Evolutionary conservation across 1,284 basidiomycete genomes (phyloP), one percentile per base, ranked within the genome.

Genomic region (Cryptococcus wingfieldii): DNA sequence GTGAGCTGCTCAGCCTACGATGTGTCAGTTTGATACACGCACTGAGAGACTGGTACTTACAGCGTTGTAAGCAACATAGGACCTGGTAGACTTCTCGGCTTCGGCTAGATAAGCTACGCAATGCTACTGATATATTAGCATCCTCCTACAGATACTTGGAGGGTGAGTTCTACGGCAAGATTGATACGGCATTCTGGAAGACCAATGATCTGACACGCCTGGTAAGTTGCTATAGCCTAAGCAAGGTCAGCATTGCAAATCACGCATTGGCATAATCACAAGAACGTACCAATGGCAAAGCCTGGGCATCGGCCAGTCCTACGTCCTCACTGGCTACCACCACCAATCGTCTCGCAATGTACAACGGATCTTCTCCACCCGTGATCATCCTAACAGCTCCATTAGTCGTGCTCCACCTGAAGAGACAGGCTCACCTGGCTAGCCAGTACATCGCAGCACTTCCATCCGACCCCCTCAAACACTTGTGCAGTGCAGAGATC

Each of bases 401-500:
- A 16, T 54, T 28, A 43, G 51, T 25, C 16, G 28, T 45, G 1
- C 18, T 43, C 41, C 38, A 50, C 38, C 6, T 25, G 9, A 38
- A 19, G 14, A 2, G 1, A 44, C 38, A 9, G 25, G 60, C 71
- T 59, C 55, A 77, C 77, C 79, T 81, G 10, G 88, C 89, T 7
- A 92, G 80, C 90, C 90, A 95, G 75, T 94, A 95, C 78, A 95
- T 79, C 7, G 89, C 89, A 0, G 89, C 91, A 64, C 83, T 82
- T 2, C 86, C 84, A 63, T 92, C 83, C 51, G 84, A 84, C 7
- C 90, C 90, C 43, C 92, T 82, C 34, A 95, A 83, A 58, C 84
- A 84, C 74, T 95, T 95, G 77, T 95, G 92, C 63, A 91, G 76
- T 6, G 90, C 90, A 31, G 84, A 87, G 63, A 95, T 94, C 81